Percentiles rank a stretch among this genome's conserved stretches.
These are phyloP conservation scores for Cutaneotrichosporon cutaneum DNA, from an alignment of 1,284 basidiomycete genomes.

Conservation along the genomic window DNA sequence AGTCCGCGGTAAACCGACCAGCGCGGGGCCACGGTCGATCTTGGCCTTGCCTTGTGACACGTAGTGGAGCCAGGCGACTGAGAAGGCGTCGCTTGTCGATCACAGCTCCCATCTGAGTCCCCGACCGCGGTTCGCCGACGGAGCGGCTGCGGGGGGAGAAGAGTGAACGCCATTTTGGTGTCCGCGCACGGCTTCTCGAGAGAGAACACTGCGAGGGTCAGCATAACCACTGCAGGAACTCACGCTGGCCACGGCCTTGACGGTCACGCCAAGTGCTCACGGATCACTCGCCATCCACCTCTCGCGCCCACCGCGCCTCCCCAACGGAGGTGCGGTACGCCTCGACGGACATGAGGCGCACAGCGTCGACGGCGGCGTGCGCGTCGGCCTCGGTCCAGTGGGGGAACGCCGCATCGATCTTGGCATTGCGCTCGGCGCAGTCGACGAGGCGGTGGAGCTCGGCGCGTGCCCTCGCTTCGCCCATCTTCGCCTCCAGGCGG, in stretches of 20 bases:
- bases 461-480: background rate
- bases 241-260: background rate
- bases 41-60: too few species aligned
- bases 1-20: too few species aligned
- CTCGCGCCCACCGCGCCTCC: background rate
- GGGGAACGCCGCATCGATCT: background rate
- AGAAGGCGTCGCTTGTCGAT: too few species aligned
- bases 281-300: background rate
- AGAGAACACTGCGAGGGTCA: too few species aligned
- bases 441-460: slow-evolving; percentile 1
- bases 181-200: too few species aligned
- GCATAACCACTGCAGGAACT: too few species aligned
- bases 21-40: too few species aligned
- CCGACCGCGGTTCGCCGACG: too few species aligned
- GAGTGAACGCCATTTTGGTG: too few species aligned
- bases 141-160: too few species aligned
- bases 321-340: background rate
- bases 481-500: background rate
- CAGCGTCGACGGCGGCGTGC: background rate
- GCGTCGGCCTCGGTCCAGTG: background rate
- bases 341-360: background rate
- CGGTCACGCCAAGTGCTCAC: background rate
- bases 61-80: too few species aligned
- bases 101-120: too few species aligned
- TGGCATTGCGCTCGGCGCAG: background rate